These are phyloP conservation scores for Diophrys sp. DNA, from an alignment of 73 alveolate species.

Conservation along the genomic window DNA sequence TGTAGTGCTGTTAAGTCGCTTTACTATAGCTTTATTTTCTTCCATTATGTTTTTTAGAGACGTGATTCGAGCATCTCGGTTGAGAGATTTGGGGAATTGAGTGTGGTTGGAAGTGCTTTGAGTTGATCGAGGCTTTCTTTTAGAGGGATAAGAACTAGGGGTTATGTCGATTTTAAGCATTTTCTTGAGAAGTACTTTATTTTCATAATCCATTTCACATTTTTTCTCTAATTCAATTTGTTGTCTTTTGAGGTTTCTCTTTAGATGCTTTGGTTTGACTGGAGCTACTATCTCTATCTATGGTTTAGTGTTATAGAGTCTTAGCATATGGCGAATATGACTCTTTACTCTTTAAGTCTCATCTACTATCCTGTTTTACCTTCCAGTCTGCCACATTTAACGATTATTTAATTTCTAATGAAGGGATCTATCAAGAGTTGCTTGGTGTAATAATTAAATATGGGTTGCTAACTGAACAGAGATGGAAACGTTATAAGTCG, in stretches of 20 bases:
- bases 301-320: neutral
- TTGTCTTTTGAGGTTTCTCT: neutral
- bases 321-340: neutral
- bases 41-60: neutral
- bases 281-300: neutral
- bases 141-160: too few relatives aligned
- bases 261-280: neutral
- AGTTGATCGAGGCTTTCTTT: neutral
- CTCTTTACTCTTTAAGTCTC: neutral
- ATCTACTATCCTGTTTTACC: neutral
- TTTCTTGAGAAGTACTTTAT: conserved; percentile 61
- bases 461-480: neutral
- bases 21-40: neutral
- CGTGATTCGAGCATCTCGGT: neutral
- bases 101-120: neutral
- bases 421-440: neutral
- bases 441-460: neutral
- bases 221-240: conserved; percentile 26
- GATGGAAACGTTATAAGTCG: neutral
- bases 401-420: neutral
- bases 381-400: neutral
- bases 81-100: neutral
- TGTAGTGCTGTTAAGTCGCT: neutral
- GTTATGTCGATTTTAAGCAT: conserved; percentile 37
- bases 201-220: conserved; percentile 67